Evolutionary conservation across 2,329 filamentous ascomycete species (phyloP), one percentile per base, ranked within the genome.

Genomic region (Venturia oleaginea): DNA sequence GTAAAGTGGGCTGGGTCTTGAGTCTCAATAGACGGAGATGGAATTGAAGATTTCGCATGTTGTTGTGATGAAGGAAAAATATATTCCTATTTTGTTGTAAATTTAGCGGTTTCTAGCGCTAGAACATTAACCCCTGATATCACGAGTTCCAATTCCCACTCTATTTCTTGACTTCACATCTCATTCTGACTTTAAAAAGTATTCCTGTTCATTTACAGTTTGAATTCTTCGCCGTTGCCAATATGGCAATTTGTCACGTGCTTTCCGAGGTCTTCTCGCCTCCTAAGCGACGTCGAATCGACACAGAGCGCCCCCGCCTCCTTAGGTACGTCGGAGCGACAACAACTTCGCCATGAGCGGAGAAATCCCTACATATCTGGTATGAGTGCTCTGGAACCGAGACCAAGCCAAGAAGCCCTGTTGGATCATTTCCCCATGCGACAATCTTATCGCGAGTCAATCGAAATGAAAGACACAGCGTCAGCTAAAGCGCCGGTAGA

Each of bases 21-120:
- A 22, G 22, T 57, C 30, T 34, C 27, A 57, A 30, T 15, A 11
- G 19, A 32, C 51, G 27, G 2, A 57, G 51, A 57, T n/a, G 19
- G n/a, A 57, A n/a, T 34, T 34, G 51, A 57, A 57, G 51, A n/a
- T 57, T 34, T 34, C 27, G 51, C 51, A 57, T 57, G 17, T 57
- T 57, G 51, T 57, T 34, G 51, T 57, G 51, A 34, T 57, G 51
- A 30, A 57, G 34, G 27, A 57, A 34, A 57, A 57, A 34, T n/a
- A 57, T n/a, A 40, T 7, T 10, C 15, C 3, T n/a, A 19, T 27
- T 27, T 27, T n/a, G 43, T 24, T 27, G 2, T 24, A 19, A 32
- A 55, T 17, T 34, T 55, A 6, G 30, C 24, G 27, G 34, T 57
- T 57, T 22, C 51, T 15, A 32, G 46, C 19, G 51, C 30, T 57